Evolutionary conservation across 2,329 filamentous ascomycete genomes (phyloP), one percentile per base, ranked within the genome.

Genomic region (Botrytis byssoidea): DNA sequence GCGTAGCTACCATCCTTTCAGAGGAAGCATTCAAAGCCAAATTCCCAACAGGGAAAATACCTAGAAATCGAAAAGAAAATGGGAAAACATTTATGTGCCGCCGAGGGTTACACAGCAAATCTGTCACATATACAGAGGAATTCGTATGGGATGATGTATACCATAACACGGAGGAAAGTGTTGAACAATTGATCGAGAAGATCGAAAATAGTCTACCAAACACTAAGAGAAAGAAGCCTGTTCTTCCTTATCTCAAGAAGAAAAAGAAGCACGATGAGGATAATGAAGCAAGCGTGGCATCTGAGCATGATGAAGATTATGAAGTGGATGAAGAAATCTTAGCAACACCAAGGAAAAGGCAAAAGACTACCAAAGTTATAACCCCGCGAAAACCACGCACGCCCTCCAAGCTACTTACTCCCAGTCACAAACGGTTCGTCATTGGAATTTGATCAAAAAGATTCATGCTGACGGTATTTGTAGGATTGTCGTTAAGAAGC

Each of bases 131-230:
- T 81, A 98, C 95, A 0, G 90, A 96, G 22, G 94, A 98, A 78
- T 97, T 99, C 77, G 82, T 88, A 1, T 99, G 96, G 96, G 94
- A 98, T 80, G 90, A 97, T 61, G 83, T 97, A 2, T 97, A 93
- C 78, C 85, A 85, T 48, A 75, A 75, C 2, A 79, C 71, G 8
- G 77, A 80, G 51, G 77, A 78, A 29, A 77, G 79, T 22, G 73
- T 81, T 18, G 66, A 76, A 4, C 64, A 69, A 12, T 73, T 81
- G 60, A 70, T 77, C 14, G 61, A 79, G 51, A 74, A 72, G 75
- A 87, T 98, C 25, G 88, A 92, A 80, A 88, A 92, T 80, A 87
- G 84, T 55, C 88, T 90, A 72, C 97, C 96, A 22, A 94, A 93
- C 80, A 87, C 89, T 40, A 92, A 90, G 1, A 88, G 90, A 59